Conservation (phyloP, 768 basidiomycete species). For the Termitomyces sp. region DNA sequence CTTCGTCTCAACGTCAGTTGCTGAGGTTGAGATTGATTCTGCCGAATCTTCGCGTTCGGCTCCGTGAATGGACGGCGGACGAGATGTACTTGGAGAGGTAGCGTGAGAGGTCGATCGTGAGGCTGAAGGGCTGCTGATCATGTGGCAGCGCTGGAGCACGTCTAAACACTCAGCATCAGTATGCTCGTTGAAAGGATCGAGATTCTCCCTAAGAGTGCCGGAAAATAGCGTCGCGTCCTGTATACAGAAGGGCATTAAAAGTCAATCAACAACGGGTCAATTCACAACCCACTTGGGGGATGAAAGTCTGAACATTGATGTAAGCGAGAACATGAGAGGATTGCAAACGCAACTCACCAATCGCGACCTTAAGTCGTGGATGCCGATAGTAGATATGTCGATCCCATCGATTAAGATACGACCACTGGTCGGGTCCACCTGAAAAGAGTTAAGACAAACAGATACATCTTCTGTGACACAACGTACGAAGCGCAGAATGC, state of each 20-base stretch:
- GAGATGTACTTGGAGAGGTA: conserved; percentile 40
- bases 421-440: conserved; percentile 74
- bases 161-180: conserved; percentile 77
- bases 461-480: neutral
- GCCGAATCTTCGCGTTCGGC: conserved; percentile 33
- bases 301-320: conserved; percentile 53
- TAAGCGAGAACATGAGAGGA: conserved; percentile 1
- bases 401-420: conserved; percentile 83
- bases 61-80: conserved; percentile 34
- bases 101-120: conserved; percentile 42
- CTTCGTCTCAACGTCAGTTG: conserved; percentile 54
- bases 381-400: conserved; percentile 80
- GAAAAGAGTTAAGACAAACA: neutral
- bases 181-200: conserved; percentile 80
- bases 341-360: conserved; percentile 39
- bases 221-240: conserved; percentile 75
- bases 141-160: conserved; percentile 75
- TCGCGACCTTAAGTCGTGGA: conserved; percentile 77
- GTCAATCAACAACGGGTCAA: neutral
- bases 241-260: neutral
- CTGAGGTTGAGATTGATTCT: conserved; percentile 35
- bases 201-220: conserved; percentile 68
- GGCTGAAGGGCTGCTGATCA: conserved; percentile 49
- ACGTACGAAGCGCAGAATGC: conserved; percentile 74
- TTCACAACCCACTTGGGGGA: conserved; percentile 44